A percentile compares a stretch with the other conserved stretches of the same genome.
These are phyloP conservation scores for Pleurozium schreberi DNA, from an alignment of 225 moss, liverwort and hornwort species.

Conservation along the genomic window DNA sequence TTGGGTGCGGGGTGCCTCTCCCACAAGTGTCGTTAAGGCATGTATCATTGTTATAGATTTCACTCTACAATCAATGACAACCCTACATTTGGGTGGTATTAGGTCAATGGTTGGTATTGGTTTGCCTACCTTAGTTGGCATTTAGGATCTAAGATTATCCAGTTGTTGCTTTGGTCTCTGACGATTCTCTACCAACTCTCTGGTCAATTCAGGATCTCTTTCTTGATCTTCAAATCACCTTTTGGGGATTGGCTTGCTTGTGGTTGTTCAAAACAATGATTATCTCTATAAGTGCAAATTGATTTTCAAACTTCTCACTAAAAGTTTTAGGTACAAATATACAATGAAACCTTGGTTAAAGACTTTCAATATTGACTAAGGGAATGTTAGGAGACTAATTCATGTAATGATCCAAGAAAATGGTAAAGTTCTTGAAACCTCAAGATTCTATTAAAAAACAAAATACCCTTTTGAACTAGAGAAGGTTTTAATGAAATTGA, in stretches of 20 bases:
- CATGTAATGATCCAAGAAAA: not conserved
- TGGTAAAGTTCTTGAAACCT: not conserved
- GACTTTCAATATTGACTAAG: not conserved
- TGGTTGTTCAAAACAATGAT: not conserved
- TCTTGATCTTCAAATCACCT: not conserved
- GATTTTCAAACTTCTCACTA: not conserved
- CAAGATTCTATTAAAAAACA: too few species aligned
- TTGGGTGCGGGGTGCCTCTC: too few species aligned
- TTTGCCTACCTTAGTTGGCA: too few species aligned
- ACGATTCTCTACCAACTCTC: rapidly evolving
- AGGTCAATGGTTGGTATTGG: too few species aligned
- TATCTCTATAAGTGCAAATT: not conserved
- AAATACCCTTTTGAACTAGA: not conserved
- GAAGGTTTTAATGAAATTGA: not conserved
- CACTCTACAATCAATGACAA: too few species aligned
- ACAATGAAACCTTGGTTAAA: not conserved
- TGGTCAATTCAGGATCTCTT: not conserved
- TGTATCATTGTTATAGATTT: too few species aligned
- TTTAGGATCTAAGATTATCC: not conserved
- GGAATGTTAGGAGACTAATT: rapidly evolving
- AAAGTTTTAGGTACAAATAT: not conserved
- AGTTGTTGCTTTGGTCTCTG: rapidly evolving
- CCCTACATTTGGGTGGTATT: too few species aligned
- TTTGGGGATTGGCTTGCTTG: not conserved
- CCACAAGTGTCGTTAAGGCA: too few species aligned